phyloP scores from a whole-genome alignment of 371 early-diverging fungal genomes.

The Lichtheimia corymbifera region DNA sequence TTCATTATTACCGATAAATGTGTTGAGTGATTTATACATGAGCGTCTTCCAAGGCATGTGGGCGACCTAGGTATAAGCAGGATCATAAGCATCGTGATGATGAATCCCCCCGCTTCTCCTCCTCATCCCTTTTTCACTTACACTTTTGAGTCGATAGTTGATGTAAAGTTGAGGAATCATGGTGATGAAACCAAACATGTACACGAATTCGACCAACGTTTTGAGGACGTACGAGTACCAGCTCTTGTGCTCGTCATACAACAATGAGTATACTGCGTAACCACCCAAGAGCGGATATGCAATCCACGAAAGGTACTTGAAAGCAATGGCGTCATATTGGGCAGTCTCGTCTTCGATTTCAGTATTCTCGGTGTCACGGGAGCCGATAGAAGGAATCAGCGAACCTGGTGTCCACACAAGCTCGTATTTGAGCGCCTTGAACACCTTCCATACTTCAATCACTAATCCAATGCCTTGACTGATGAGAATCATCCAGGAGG shows the following conservation, averaged over 20 bases:
- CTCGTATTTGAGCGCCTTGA: constrained; percentile 79
- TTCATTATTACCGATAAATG: constrained; percentile 66
- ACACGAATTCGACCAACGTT: constrained; percentile 86
- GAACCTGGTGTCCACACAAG: constrained; percentile 46
- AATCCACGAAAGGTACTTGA: constrained; percentile 79
- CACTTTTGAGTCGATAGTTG: constrained; percentile 90
- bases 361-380: constrained; percentile 40
- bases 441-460: constrained; percentile 92
- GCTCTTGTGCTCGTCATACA: constrained; percentile 86
- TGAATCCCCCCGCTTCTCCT: background rate
- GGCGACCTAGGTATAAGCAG: constrained; percentile 53
- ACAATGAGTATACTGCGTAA: constrained; percentile 84
- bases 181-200: constrained; percentile 87
- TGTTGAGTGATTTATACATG: constrained; percentile 94
- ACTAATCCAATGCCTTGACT: constrained; percentile 77
- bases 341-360: constrained; percentile 77
- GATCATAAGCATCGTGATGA: background rate
- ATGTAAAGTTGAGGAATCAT: constrained; percentile 95
- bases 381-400: constrained; percentile 34
- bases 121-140: constrained; percentile 14
- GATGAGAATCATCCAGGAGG: constrained; percentile 85
- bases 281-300: constrained; percentile 80
- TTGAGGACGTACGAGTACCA: constrained; percentile 92
- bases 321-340: constrained; percentile 90
- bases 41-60: constrained; percentile 95